phyloP scores from a whole-genome alignment of 768 basidiomycete species.

The Multifurca ochricompacta region DNA sequence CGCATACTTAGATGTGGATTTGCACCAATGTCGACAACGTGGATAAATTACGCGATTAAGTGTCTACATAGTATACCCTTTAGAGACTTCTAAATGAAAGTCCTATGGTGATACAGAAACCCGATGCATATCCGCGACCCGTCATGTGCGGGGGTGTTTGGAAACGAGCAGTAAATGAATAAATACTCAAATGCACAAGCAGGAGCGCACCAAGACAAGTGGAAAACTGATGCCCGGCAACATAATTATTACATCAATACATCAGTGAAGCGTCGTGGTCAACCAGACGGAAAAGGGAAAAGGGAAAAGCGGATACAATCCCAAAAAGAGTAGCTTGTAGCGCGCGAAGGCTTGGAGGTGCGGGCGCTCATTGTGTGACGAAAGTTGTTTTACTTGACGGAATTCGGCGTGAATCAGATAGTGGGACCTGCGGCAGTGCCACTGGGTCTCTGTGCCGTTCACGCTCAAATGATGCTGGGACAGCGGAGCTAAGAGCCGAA shows the following conservation, averaged over 20 bases:
- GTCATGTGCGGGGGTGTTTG: constrained; percentile 2
- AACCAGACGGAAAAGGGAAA: background rate
- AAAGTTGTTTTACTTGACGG: constrained; percentile 17
- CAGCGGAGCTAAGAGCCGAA: constrained; percentile 16
- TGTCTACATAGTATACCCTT: constrained; percentile 18
- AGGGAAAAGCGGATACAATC: background rate
- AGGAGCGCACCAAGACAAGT: background rate
- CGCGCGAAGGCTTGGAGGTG: background rate
- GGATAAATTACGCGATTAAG: constrained; percentile 20
- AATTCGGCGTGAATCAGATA: constrained; percentile 16
- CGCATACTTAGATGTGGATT: constrained; percentile 13
- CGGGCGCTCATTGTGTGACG: constrained; percentile 18
- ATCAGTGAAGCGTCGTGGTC: constrained; percentile 6
- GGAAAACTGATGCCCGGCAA: background rate
- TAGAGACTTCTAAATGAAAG: constrained; percentile 19
- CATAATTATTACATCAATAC: constrained; percentile 20
- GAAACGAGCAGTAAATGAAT: constrained; percentile 10
- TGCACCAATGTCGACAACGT: constrained; percentile 15
- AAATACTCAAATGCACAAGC: constrained; percentile 13
- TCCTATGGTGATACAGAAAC: constrained; percentile 15
- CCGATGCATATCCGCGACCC: constrained; percentile 15
- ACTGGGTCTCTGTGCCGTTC: constrained; percentile 17
- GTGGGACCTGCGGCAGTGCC: constrained; percentile 4
- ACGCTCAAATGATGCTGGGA: constrained; percentile 20
- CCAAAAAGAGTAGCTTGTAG: background rate